Evolutionary conservation across 2,329 filamentous ascomycete genomes (phyloP).

Genomic region (Plenodomus biglobosus): DNA sequence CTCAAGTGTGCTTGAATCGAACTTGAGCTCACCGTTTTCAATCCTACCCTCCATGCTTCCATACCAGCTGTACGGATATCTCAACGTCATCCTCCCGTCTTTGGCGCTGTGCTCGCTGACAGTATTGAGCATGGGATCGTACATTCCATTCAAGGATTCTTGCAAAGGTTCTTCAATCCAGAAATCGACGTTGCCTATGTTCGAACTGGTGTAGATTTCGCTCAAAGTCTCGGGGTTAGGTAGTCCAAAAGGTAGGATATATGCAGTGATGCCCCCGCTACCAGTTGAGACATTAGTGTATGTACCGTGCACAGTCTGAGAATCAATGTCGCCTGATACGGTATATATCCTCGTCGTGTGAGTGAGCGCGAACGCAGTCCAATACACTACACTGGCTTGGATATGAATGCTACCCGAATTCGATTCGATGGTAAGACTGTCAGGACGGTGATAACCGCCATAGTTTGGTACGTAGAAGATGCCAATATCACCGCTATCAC

Average conservation of each 20-base stretch:
- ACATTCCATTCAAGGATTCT: slow-evolving; percentile 4
- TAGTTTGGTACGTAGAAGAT: slow-evolving; percentile 5
- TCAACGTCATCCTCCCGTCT: slow-evolving; percentile 8
- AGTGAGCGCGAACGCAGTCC: slow-evolving; percentile 7
- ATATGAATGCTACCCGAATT: slow-evolving; percentile 8
- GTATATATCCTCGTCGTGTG: slow-evolving; percentile 13
- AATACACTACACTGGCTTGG: neutral
- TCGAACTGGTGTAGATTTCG: slow-evolving; percentile 10
- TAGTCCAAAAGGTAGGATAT: slow-evolving; percentile 9
- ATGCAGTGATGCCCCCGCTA: slow-evolving; percentile 1
- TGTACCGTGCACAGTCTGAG: slow-evolving; percentile 9
- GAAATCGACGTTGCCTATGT: slow-evolving; percentile 1
- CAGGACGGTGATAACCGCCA: slow-evolving; percentile 2
- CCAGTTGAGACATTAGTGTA: slow-evolving; percentile 15
- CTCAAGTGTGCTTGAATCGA: slow-evolving; percentile 11
- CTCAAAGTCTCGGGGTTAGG: slow-evolving; percentile 4
- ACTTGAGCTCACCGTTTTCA: slow-evolving; percentile 8
- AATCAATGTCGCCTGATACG: slow-evolving; percentile 7
- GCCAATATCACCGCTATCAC: slow-evolving; percentile 7
- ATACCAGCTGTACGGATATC: slow-evolving; percentile 14
- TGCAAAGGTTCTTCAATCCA: neutral
- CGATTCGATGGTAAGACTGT: slow-evolving; percentile 12
- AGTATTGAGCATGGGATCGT: slow-evolving; percentile 14
- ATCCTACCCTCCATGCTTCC: slow-evolving; percentile 15
- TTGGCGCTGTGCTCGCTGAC: slow-evolving; percentile 12